Evolutionary conservation across 768 basidiomycete species (phyloP), one percentile per base, ranked within the genome.

Genomic region (Boletus vinaceobasis): DNA sequence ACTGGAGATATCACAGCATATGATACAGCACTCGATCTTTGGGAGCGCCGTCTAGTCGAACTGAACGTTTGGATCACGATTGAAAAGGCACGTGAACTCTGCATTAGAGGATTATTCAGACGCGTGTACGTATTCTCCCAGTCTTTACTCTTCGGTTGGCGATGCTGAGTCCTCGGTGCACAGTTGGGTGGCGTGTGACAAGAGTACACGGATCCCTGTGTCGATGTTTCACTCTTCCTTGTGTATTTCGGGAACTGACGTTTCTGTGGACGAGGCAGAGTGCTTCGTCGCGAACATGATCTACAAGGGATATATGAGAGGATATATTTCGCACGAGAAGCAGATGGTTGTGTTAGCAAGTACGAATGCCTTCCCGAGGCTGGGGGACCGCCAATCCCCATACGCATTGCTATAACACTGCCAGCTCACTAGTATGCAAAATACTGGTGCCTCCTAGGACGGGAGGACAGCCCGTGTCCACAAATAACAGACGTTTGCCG

Each of bases 231-330:
- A 88, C 65, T 75, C 76, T n/a, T 87, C 89, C 6, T 74, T 96
- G 46, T 75, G 74, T 48, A 72, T 92, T 53, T 86, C 88, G 4
- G 89, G 87, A 3, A 79, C 83, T 55, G 81, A 85, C 11, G 82
- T 90, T 23, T 77, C 84, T 8, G 66, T 77, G 56, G 93, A 90
- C 60, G 94, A 96, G 70, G 90, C 91, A 2, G 94, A 98, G 71
- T 97, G 94, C 70, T 80, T 94, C 48, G 84, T 97, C 8, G 93
- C 94, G 29, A 95, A 95, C 67, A 89, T 96, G 90, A 90, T 98
- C 42, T 93, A 88, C 75, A 91, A 87, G 74, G 90, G 90, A 19
- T 91, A 86, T 69, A 87, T 98, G 73, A 82, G 90, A 48, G 97
- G 97, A 9, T 99, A 98, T 71, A 94, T 99, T 63, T 93, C 93